Percentiles rank a stretch among this genome's conserved stretches.
Evolutionary conservation across 139 green algal species (phyloP).

Genomic region (Yamagishiella unicocca): DNA sequence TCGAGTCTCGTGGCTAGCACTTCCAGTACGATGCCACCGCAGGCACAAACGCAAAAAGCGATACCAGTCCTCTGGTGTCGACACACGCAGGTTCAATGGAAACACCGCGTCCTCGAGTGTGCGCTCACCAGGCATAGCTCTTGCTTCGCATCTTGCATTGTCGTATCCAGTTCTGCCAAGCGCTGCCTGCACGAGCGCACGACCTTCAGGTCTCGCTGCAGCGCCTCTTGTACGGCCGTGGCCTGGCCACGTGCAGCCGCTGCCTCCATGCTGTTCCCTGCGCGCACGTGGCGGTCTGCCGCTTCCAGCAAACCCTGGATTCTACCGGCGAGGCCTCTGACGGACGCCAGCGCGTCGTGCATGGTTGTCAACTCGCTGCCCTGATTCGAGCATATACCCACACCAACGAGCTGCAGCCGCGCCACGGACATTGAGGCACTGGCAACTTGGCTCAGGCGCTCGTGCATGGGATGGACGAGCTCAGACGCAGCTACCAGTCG

Average conservation of each 20-base stretch:
- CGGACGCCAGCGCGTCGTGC: not conserved
- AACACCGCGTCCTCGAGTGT: too few species aligned
- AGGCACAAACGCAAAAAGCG: not conserved
- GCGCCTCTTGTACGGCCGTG: slow-evolving; percentile 9
- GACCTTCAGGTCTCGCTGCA: slow-evolving; percentile 1
- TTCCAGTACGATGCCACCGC: too few species aligned
- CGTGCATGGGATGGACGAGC: not conserved
- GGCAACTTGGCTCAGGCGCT: not conserved
- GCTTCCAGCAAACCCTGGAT: slow-evolving; percentile 28
- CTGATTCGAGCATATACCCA: not conserved
- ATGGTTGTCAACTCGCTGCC: not conserved
- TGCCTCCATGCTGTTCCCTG: not conserved
- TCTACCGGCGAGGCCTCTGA: not conserved
- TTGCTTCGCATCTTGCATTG: not conserved
- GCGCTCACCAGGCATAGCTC: not conserved
- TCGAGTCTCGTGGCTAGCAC: too few species aligned
- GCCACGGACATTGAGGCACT: not conserved
- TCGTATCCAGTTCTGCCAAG: not conserved
- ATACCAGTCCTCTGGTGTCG: too few species aligned
- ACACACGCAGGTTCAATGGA: too few species aligned
- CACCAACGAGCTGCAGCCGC: slow-evolving; percentile 8
- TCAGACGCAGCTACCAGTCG: not conserved
- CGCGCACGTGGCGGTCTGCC: slow-evolving; percentile 7
- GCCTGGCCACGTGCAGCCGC: slow-evolving; percentile 16
- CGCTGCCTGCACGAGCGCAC: not conserved